Evolutionary conservation across 805 yeast genomes (phyloP).

Genomic region (Candida maltosa): DNA sequence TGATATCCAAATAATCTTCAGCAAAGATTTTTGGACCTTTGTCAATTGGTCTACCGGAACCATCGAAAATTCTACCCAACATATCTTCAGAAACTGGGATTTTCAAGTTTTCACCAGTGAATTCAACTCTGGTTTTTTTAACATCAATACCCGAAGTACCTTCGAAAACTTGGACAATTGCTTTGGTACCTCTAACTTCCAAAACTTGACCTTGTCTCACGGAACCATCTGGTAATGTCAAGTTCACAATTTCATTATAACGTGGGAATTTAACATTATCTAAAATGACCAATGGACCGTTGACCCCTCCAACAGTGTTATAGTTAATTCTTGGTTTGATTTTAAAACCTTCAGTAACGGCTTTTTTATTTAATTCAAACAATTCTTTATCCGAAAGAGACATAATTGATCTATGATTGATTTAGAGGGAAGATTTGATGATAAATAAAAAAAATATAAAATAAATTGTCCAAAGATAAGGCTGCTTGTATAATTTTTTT

Average conservation of each 20-base stretch:
- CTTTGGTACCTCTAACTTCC: constrained; percentile 95
- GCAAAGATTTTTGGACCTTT: constrained; percentile 98
- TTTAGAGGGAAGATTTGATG: too few species aligned
- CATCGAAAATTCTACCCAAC: constrained; percentile 97
- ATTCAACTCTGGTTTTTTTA: constrained; percentile 94
- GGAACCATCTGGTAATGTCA: constrained; percentile 94
- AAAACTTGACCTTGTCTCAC: constrained; percentile 95
- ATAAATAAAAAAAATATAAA: constrained; percentile 1
- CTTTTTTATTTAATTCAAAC: constrained; percentile 82
- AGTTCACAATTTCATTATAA: constrained; percentile 93
- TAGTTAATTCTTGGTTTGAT: constrained; percentile 88
- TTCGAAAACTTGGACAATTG: constrained; percentile 97
- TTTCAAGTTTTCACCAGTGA: constrained; percentile 90
- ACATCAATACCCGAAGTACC: constrained; percentile 99
- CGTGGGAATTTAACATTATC: constrained; percentile 54
- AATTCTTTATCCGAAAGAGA: constrained; percentile 42
- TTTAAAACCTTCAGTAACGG: constrained; percentile 87
- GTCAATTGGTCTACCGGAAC: constrained; percentile 98
- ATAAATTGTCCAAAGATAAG: background rate
- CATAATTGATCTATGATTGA: constrained; percentile 2
- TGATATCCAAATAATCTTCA: constrained; percentile 96
- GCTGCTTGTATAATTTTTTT: background rate
- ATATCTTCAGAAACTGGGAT: constrained; percentile 96
- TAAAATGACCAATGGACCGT: constrained; percentile 90
- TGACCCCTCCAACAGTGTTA: constrained; percentile 97